Evolutionary conservation across 768 basidiomycete species (phyloP).

Genomic region (Podaxis carcinomalis): DNA sequence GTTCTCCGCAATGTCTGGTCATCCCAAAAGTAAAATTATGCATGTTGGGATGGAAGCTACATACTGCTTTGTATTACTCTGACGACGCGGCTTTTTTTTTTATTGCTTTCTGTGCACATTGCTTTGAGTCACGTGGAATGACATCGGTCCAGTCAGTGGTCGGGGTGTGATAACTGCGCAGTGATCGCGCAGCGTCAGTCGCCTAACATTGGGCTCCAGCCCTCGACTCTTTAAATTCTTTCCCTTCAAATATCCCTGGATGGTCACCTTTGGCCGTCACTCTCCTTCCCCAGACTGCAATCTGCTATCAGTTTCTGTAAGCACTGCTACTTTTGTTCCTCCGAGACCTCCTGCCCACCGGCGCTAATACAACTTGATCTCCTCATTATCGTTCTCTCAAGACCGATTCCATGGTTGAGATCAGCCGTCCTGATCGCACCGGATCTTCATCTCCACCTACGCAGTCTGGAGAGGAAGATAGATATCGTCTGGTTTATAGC

Average conservation of each 20-base stretch:
- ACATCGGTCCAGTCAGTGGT: not conserved
- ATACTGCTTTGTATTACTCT: slow-evolving; percentile 8
- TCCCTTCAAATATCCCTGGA: not conserved
- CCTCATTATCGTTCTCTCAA: slow-evolving; percentile 14
- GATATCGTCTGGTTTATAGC: slow-evolving; percentile 76
- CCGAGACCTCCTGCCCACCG: not conserved
- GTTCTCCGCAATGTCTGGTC: slow-evolving; percentile 97
- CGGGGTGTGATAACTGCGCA: not conserved
- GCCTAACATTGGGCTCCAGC: not conserved
- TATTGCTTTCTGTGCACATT: not conserved
- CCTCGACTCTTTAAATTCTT: too few relatives aligned
- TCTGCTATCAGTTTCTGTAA: slow-evolving; percentile 27
- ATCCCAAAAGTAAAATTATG: slow-evolving; percentile 75
- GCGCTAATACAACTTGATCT: not conserved
- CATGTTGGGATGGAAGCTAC: slow-evolving; percentile 2
- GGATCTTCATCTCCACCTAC: slow-evolving; percentile 16
- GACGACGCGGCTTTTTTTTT: not conserved
- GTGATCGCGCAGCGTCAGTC: slow-evolving; percentile 1
- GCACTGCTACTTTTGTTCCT: slow-evolving; percentile 5
- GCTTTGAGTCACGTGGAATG: slow-evolving; percentile 10
- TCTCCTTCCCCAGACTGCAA: slow-evolving; percentile 20
- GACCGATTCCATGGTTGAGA: slow-evolving; percentile 75
- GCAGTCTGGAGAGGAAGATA: slow-evolving; percentile 44
- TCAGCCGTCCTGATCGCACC: slow-evolving; percentile 41
- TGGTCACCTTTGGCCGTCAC: slow-evolving; percentile 10